These are phyloP conservation scores for Beta vulgaris DNA, from an alignment of 148 eudicot species.

Conservation along the genomic window DNA sequence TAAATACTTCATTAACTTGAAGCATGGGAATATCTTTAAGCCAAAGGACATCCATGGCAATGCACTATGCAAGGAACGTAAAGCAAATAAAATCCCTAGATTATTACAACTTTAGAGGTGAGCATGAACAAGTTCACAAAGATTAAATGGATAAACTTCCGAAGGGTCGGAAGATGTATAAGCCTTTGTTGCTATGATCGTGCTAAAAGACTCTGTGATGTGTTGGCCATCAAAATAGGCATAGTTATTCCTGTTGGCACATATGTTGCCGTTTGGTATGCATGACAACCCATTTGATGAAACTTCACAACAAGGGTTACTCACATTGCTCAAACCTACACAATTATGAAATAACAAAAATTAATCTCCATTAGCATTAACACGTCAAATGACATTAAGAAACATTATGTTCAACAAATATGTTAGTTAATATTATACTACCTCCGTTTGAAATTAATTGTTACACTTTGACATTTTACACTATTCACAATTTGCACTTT, in stretches of 20 bases:
- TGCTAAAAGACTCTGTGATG: conserved; percentile 32
- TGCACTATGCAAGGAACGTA: no score
- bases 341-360: no score
- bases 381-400: no score
- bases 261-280: conserved; percentile 18
- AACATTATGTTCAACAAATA: no score
- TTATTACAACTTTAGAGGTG: not conserved
- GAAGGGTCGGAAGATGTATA: conserved; percentile 2
- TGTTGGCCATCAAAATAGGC: conserved; percentile 39
- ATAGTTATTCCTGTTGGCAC: conserved; percentile 19
- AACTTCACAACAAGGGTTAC: conserved; percentile 27
- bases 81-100: not conserved
- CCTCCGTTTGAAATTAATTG: no score
- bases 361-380: no score
- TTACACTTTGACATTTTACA: no score
- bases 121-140: not conserved
- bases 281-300: conserved; percentile 20
- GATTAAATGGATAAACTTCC: conserved; percentile 13
- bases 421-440: no score
- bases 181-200: conserved; percentile 20
- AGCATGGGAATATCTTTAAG: no score
- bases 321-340: conserved; percentile 29
- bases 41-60: no score
- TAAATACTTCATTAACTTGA: no score
- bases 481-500: no score